Evolutionary conservation across 768 basidiomycete genomes (phyloP), one percentile per base, ranked within the genome.

Genomic region (Rossbeevera mucosa): DNA sequence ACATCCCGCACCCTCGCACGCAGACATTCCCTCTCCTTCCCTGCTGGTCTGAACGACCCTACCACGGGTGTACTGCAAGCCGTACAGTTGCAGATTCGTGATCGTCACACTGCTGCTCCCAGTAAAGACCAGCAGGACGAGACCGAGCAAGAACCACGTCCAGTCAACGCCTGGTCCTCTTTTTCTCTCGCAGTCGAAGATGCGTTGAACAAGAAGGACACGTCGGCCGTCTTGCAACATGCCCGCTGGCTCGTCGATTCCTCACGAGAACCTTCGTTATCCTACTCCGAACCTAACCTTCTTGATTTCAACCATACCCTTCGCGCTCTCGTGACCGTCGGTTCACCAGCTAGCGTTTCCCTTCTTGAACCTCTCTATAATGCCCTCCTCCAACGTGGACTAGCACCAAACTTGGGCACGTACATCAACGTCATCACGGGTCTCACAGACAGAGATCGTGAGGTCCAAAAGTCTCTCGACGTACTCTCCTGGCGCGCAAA

Each of bases 301-400:
- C 59, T 68, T 22, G 78, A 83, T 20, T 90, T 83, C 71, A 91
- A 91, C 59, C 64, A 74, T 1, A 82, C 80, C 0, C 67, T 92
- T 3, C 60, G 73, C 31, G 61, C 67, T 71, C 76, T 47, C 76
- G 84, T 58, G 41, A 50, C 16, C 51, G 63, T 9, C 7, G 82
- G 82, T 7, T 51, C 57, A 2, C 12, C 56, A 2, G 20, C 79
- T 80, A 55, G 80, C 82, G 74, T 90, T 26, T 67, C 75, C 0
- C 63, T 76, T 38, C 69, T 91, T 31, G 65, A 88, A 48, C 79
- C 83, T 45, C 76, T 83, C 2, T 94, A 94, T 71, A 80, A 89
- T 56, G 74, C 81, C 44, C 81, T 94, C 76, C 70, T 92, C 51
- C 70, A 75, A 24, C 74, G 71, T 26, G 78, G 80, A 16, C 64